Conservation (phyloP, 371 early-diverging fungal genomes). For the Fennellomyces sp. region DNA sequence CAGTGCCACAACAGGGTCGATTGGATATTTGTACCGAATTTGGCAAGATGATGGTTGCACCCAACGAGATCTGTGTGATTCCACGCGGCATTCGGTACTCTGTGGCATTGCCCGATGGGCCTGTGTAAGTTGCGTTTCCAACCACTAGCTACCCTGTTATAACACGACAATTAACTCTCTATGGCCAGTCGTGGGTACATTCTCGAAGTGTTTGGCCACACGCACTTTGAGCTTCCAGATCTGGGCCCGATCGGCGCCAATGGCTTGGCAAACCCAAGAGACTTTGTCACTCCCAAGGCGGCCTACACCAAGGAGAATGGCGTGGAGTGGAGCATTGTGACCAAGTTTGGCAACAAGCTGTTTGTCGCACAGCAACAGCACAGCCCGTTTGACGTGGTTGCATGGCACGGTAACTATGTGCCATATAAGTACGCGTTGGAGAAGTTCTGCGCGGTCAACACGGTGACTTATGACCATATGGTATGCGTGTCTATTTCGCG, state of each 20-base stretch:
- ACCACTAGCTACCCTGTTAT: not conserved
- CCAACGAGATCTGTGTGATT: slow-evolving; percentile 93
- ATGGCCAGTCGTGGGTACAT: slow-evolving; percentile 81
- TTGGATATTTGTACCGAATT: slow-evolving; percentile 93
- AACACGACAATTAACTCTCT: not conserved
- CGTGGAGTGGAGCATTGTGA: slow-evolving; percentile 65
- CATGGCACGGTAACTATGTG: slow-evolving; percentile 98
- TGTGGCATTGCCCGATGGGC: slow-evolving; percentile 81
- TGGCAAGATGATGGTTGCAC: slow-evolving; percentile 82
- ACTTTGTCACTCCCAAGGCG: slow-evolving; percentile 90
- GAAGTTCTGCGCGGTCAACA: slow-evolving; percentile 85
- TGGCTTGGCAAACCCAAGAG: slow-evolving; percentile 94
- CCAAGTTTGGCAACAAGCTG: slow-evolving; percentile 84
- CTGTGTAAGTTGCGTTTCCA: slow-evolving; percentile 47
- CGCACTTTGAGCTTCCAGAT: slow-evolving; percentile 94
- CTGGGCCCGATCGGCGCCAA: slow-evolving; percentile 96
- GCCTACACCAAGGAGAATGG: slow-evolving; percentile 69
- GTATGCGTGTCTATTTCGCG: slow-evolving; percentile 35
- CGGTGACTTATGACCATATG: slow-evolving; percentile 91
- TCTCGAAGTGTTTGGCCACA: slow-evolving; percentile 82
- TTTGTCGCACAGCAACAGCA: slow-evolving; percentile 79
- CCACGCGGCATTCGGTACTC: slow-evolving; percentile 90
- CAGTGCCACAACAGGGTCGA: slow-evolving; percentile 93
- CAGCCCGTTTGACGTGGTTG: slow-evolving; percentile 95
- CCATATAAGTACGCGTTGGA: slow-evolving; percentile 95